These are phyloP conservation scores for Colletotrichum sublineola DNA, from an alignment of 2,329 filamentous ascomycete genomes.

Conservation along the genomic window DNA sequence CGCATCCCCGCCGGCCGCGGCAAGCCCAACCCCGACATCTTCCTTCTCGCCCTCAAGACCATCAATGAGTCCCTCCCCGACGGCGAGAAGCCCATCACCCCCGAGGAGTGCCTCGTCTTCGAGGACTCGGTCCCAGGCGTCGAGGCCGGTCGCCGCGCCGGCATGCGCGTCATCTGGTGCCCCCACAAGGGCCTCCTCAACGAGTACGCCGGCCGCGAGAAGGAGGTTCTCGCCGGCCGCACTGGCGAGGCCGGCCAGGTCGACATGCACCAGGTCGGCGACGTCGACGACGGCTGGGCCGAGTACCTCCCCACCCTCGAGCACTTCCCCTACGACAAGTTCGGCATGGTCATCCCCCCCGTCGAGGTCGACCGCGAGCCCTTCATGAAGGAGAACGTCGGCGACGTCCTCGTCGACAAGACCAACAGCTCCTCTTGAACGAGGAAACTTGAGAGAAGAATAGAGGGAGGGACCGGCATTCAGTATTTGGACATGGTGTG, in stretches of 20 bases:
- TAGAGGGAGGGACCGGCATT: background rate
- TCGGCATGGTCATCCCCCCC: constrained; percentile 65
- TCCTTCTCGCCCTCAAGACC: constrained; percentile 84
- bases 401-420: constrained; percentile 43
- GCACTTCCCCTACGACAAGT: constrained; percentile 70
- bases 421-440: constrained; percentile 23
- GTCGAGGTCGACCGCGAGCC: constrained; percentile 58
- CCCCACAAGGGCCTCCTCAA: constrained; percentile 84
- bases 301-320: constrained; percentile 65
- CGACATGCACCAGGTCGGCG: constrained; percentile 68
- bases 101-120: constrained; percentile 94
- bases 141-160: constrained; percentile 88
- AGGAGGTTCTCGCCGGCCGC: constrained; percentile 84
- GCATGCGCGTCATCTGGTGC: constrained; percentile 95
- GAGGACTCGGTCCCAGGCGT: constrained; percentile 96
- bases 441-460: background rate
- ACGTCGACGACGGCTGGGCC: constrained; percentile 72
- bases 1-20: constrained; percentile 84
- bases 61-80: constrained; percentile 81
- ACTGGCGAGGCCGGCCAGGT: constrained; percentile 76
- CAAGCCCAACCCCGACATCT: constrained; percentile 96
- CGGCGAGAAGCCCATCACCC: constrained; percentile 75
- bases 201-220: constrained; percentile 82
- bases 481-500: constrained; percentile 8
- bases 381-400: constrained; percentile 57